phyloP scores from a whole-genome alignment of 1,284 basidiomycete species.

The Fomitopsis pinicola region DNA sequence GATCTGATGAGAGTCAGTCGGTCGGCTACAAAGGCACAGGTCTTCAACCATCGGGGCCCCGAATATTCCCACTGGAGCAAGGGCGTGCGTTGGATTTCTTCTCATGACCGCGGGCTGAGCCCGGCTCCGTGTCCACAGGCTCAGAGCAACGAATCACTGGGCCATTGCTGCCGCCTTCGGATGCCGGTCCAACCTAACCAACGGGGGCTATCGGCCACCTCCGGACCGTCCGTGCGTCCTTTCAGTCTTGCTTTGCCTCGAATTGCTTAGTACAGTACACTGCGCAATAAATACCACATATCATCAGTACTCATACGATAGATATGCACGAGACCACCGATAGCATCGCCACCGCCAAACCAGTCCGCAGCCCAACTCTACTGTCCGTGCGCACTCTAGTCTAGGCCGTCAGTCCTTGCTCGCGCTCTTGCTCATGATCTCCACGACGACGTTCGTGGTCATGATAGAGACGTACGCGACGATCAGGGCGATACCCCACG shows the following conservation, averaged over 20 bases:
- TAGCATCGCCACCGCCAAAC: not conserved
- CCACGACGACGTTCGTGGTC: slow-evolving; percentile 73
- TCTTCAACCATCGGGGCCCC: not conserved
- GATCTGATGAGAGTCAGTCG: not conserved
- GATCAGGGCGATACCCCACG: slow-evolving; percentile 81
- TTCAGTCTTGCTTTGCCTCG: not conserved
- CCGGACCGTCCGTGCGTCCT: too few relatives aligned
- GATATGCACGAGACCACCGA: slow-evolving; percentile 1
- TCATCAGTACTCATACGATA: slow-evolving; percentile 7
- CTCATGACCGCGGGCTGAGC: not conserved
- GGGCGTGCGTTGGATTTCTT: not conserved
- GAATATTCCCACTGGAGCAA: not conserved
- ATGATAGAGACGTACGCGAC: slow-evolving; percentile 70
- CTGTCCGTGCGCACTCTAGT: not conserved
- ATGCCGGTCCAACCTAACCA: not conserved
- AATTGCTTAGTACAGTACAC: slow-evolving; percentile 4
- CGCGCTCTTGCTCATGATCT: slow-evolving; percentile 33
- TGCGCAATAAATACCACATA: slow-evolving; percentile 3
- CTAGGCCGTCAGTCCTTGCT: not conserved
- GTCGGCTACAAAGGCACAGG: not conserved
- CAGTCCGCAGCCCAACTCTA: not conserved
- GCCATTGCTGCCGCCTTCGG: not conserved
- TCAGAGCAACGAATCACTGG: too few relatives aligned
- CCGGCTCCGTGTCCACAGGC: too few relatives aligned
- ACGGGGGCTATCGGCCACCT: not conserved